These are phyloP conservation scores for Acrocalymma vagum DNA, from an alignment of 2,329 filamentous ascomycete species.

Conservation along the genomic window DNA sequence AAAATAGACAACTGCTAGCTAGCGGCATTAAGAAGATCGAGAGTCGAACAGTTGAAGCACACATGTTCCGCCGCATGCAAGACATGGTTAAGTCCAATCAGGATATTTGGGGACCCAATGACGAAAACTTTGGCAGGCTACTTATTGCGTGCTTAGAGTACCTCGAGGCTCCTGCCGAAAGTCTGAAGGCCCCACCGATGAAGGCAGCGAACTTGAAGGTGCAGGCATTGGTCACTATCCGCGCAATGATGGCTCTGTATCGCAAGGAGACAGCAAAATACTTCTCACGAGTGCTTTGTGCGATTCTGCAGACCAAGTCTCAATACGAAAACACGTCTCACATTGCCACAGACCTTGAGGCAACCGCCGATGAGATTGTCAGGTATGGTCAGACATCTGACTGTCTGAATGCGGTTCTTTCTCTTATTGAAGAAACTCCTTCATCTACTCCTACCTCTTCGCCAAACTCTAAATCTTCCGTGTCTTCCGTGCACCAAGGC, in stretches of 20 bases:
- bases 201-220: conserved; percentile 77
- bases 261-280: conserved; percentile 72
- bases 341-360: conserved; percentile 77
- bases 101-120: conserved; percentile 70
- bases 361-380: conserved; percentile 76
- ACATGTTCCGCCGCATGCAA: conserved; percentile 82
- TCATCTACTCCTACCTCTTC: conserved; percentile 34
- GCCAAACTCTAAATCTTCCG: conserved; percentile 44
- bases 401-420: conserved; percentile 48
- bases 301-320: conserved; percentile 71
- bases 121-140: conserved; percentile 74
- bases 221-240: conserved; percentile 77
- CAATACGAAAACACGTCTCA: conserved; percentile 74
- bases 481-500: conserved; percentile 24
- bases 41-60: conserved; percentile 76
- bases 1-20: conserved; percentile 68
- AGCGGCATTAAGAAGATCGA: conserved; percentile 80
- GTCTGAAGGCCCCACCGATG: conserved; percentile 61
- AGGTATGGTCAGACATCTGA: conserved; percentile 70
- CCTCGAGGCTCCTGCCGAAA: conserved; percentile 65
- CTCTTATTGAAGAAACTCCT: conserved; percentile 43
- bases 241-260: conserved; percentile 74
- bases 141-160: conserved; percentile 75
- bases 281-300: conserved; percentile 72
- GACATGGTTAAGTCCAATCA: conserved; percentile 73